Percentiles rank a stretch among this genome's conserved stretches.
Conservation (phyloP, 805 yeast genomes). For the Blastobotrys robertii region DNA sequence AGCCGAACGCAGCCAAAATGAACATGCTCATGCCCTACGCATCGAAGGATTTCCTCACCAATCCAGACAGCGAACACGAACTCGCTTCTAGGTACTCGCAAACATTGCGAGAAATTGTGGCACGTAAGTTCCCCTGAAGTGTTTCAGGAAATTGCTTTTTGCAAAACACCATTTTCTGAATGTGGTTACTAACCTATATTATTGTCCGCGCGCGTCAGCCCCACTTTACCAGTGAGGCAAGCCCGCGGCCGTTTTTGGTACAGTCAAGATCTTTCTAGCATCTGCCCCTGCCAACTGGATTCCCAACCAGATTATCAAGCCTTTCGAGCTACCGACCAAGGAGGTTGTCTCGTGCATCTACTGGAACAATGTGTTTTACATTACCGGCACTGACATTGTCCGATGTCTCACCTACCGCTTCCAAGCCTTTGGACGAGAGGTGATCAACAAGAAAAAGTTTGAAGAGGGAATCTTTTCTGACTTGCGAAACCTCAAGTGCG, state of each 20-base stretch:
- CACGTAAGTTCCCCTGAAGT: slow-evolving; percentile 7
- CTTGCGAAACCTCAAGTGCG: slow-evolving; percentile 68
- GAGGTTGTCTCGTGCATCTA: slow-evolving; percentile 91
- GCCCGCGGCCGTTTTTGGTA: not conserved
- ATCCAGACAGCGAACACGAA: slow-evolving; percentile 7
- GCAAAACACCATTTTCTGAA: not conserved
- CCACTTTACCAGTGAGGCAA: too few species aligned
- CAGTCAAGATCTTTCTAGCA: slow-evolving; percentile 67
- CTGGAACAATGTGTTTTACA: slow-evolving; percentile 83
- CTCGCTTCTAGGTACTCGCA: slow-evolving; percentile 22
- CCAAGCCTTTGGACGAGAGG: slow-evolving; percentile 79
- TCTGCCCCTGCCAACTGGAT: slow-evolving; percentile 96
- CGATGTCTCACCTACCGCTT: slow-evolving; percentile 83
- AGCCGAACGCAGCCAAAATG: not conserved
- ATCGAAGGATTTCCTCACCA: not conserved
- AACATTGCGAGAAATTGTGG: slow-evolving; percentile 14
- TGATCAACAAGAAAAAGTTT: slow-evolving; percentile 81
- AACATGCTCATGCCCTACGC: not conserved
- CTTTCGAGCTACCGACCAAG: slow-evolving; percentile 76
- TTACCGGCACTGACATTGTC: slow-evolving; percentile 95
- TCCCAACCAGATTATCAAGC: slow-evolving; percentile 72
- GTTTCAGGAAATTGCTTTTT: slow-evolving; percentile 1
- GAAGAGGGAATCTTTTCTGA: slow-evolving; percentile 96
- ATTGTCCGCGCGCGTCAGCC: too few species aligned
- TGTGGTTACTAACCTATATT: too few species aligned